Conservation (phyloP, 495 filamentous ascomycete species). For the Trichoderma reesei region DNA sequence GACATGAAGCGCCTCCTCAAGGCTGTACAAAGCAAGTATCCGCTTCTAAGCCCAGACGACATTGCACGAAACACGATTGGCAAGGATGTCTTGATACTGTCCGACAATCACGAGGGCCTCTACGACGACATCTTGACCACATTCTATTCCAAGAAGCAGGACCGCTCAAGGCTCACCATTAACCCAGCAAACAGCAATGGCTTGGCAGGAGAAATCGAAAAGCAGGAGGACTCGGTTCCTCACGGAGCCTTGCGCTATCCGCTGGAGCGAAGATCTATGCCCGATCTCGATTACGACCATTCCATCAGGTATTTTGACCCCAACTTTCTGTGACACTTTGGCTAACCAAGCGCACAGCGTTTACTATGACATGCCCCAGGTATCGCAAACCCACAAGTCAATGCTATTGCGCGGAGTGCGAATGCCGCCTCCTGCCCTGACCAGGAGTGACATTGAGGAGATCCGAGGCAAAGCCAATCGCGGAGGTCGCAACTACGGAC, state of each 20-base stretch:
- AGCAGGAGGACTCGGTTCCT: constrained; percentile 71
- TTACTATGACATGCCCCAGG: constrained; percentile 69
- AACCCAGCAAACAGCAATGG: constrained; percentile 66
- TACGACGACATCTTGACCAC: constrained; percentile 71
- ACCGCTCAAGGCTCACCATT: constrained; percentile 51
- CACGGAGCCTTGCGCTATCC: constrained; percentile 52
- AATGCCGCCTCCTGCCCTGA: constrained; percentile 57
- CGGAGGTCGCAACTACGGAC: constrained; percentile 45
- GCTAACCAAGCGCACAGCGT: constrained; percentile 50
- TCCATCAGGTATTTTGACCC: constrained; percentile 59
- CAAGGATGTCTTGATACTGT: constrained; percentile 72
- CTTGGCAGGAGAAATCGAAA: constrained; percentile 69
- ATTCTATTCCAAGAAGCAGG: constrained; percentile 87
- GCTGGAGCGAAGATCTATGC: constrained; percentile 54
- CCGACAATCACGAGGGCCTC: constrained; percentile 60
- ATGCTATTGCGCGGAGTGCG: constrained; percentile 84
- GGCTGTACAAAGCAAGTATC: constrained; percentile 77
- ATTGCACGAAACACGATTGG: constrained; percentile 68
- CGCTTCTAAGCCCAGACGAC: constrained; percentile 69
- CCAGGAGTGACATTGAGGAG: constrained; percentile 59
- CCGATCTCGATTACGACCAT: constrained; percentile 70
- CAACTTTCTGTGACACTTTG: constrained; percentile 2
- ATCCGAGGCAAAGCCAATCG: constrained; percentile 50
- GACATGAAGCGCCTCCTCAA: constrained; percentile 78
- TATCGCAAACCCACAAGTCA: constrained; percentile 70